A percentile compares a stretch with the other conserved stretches of the same genome.
These are phyloP conservation scores for Colletotrichum sp. DNA, from an alignment of 2,329 filamentous ascomycete species.

Conservation along the genomic window DNA sequence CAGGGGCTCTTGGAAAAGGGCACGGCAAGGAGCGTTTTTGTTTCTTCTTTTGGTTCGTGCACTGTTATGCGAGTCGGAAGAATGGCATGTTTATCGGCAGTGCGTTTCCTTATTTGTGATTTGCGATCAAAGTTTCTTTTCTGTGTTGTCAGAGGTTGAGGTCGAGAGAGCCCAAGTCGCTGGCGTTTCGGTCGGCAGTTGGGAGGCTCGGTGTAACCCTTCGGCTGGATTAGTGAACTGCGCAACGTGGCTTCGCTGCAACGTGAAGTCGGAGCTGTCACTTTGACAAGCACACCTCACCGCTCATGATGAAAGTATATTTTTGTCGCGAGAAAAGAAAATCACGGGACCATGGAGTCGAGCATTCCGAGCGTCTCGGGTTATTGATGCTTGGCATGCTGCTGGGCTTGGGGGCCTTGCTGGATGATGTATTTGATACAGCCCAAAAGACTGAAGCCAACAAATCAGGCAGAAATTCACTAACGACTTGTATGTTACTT, in stretches of 20 bases:
- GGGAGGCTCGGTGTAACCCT: background rate
- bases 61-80: background rate
- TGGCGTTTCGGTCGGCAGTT: background rate
- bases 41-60: background rate
- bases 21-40: background rate
- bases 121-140: background rate
- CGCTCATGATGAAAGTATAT: background rate
- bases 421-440: background rate
- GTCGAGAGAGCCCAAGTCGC: background rate
- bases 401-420: background rate
- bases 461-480: accelerated
- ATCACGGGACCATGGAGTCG: background rate
- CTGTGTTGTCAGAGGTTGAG: background rate
- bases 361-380: background rate
- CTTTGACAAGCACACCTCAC: background rate
- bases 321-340: background rate
- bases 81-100: background rate
- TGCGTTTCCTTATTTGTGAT: background rate
- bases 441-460: background rate
- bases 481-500: accelerated
- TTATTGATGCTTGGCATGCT: background rate
- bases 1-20: background rate
- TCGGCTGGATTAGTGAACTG: background rate
- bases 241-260: background rate
- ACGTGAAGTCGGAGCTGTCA: background rate